Percentiles rank a stretch among this genome's conserved stretches.
These are phyloP conservation scores for Tricholoma sp. DNA, from an alignment of 768 basidiomycete species.

Conservation along the genomic window DNA sequence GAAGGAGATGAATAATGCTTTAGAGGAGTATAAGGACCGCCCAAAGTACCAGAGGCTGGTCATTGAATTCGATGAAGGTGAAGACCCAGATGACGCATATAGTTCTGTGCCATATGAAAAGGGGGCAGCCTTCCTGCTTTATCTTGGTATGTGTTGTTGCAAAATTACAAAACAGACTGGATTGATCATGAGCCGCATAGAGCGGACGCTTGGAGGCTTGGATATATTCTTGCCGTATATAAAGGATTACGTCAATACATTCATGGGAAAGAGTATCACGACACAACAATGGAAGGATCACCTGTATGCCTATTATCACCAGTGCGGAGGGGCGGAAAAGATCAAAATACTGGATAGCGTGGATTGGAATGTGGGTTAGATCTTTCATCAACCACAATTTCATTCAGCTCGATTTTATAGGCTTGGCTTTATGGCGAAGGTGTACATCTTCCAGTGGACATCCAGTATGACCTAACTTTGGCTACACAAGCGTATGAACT, in stretches of 20 bases:
- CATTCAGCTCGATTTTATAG: constrained; percentile 25
- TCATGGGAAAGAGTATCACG: constrained; percentile 77
- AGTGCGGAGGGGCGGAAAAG: constrained; percentile 54
- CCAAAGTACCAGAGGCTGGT: constrained; percentile 80
- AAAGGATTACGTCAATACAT: constrained; percentile 76
- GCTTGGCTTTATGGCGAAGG: constrained; percentile 86
- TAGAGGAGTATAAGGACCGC: constrained; percentile 51
- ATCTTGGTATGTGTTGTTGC: constrained; percentile 55
- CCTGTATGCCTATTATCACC: constrained; percentile 64
- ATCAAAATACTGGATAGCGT: constrained; percentile 61
- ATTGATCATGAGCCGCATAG: constrained; percentile 25
- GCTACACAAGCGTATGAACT: constrained; percentile 67
- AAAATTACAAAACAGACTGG: background rate
- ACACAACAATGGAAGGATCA: constrained; percentile 83
- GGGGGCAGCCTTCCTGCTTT: constrained; percentile 83
- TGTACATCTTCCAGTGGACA: constrained; percentile 60
- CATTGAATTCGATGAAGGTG: constrained; percentile 65
- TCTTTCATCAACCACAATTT: background rate
- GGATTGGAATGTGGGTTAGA: constrained; percentile 66
- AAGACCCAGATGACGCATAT: constrained; percentile 79
- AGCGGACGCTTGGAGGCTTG: constrained; percentile 73
- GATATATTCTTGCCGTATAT: constrained; percentile 84
- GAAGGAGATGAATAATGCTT: constrained; percentile 65
- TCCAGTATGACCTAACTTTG: constrained; percentile 71
- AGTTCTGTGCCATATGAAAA: constrained; percentile 79